phyloP scores from a whole-genome alignment of 202 grass and related monocot species.

The Setaria italica region DNA sequence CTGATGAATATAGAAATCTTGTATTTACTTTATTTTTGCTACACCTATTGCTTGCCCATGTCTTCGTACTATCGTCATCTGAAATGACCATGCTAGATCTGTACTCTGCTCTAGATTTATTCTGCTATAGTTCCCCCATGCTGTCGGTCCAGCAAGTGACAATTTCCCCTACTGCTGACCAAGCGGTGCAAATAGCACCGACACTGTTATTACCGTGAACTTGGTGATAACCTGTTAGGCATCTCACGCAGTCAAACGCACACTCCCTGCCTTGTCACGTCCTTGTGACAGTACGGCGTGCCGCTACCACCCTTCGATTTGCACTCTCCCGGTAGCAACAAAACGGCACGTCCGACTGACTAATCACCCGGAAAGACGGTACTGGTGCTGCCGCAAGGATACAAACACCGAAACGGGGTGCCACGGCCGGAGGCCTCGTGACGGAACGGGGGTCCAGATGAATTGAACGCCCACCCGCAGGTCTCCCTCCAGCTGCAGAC shows the following conservation, averaged over 20 bases:
- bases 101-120: background rate
- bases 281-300: background rate
- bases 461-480: constrained; percentile 47
- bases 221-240: background rate
- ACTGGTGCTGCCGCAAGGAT: background rate
- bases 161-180: background rate
- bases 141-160: background rate
- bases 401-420: constrained; percentile 25
- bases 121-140: background rate
- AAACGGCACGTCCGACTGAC: constrained; percentile 4
- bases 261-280: background rate
- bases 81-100: constrained; percentile 12
- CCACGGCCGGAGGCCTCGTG: constrained; percentile 1
- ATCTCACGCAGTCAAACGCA: background rate
- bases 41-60: background rate
- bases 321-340: background rate
- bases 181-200: background rate
- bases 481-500: constrained; percentile 34
- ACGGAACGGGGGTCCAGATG: constrained; percentile 38
- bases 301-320: background rate
- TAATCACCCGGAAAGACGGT: background rate
- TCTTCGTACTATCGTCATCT: background rate
- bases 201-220: background rate
- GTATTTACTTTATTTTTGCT: background rate
- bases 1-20: background rate